A percentile compares a stretch with the other conserved stretches of the same genome.
Conservation (phyloP, 2,329 filamentous ascomycete species). For the Boeremia lycopersici region DNA sequence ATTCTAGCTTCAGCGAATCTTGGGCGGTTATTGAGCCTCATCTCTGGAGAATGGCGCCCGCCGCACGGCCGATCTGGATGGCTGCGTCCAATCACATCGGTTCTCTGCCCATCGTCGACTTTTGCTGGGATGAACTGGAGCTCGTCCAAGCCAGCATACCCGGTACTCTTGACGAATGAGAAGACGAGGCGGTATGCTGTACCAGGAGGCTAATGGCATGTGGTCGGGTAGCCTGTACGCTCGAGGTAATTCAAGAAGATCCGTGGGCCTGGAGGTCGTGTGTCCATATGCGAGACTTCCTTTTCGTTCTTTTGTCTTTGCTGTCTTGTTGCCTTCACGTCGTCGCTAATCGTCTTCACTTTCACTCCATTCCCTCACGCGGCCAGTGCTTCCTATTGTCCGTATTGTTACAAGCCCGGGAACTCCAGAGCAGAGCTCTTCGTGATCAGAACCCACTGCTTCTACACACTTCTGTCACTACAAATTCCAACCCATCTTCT, state of each 20-base stretch:
- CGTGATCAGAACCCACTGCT: not conserved
- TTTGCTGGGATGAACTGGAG: slow-evolving; percentile 32
- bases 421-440: not conserved
- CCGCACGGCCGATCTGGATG: slow-evolving; percentile 31
- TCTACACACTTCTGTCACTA: not conserved
- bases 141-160: slow-evolving; percentile 34
- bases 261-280: slow-evolving; percentile 4
- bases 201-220: slow-evolving; percentile 17
- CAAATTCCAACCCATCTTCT: not conserved
- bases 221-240: not conserved
- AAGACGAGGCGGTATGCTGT: slow-evolving; percentile 20
- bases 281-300: slow-evolving; percentile 2
- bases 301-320: slow-evolving; percentile 3
- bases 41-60: slow-evolving; percentile 41
- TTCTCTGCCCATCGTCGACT: slow-evolving; percentile 26
- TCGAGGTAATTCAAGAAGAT: slow-evolving; percentile 13
- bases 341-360: slow-evolving; percentile 4
- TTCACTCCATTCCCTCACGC: not conserved
- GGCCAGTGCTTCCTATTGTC: not conserved
- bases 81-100: slow-evolving; percentile 42
- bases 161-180: slow-evolving; percentile 35
- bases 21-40: slow-evolving; percentile 44
- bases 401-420: not conserved
- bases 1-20: slow-evolving; percentile 44
- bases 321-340: slow-evolving; percentile 24